Evolutionary conservation across 768 basidiomycete species (phyloP).

Genomic region (Tylopilus vinaceipallidus): DNA sequence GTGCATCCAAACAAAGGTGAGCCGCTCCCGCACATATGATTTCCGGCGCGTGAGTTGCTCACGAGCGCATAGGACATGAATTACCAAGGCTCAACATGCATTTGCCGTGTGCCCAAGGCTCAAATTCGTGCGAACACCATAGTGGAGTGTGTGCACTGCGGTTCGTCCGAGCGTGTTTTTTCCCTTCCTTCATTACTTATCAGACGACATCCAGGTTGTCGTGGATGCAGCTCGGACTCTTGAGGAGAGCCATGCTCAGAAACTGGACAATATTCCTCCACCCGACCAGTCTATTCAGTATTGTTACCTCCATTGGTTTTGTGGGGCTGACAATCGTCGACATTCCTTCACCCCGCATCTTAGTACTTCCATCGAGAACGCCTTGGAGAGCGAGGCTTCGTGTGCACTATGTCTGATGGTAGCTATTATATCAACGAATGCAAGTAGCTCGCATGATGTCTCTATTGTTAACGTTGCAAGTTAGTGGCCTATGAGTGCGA

Average conservation of each 20-base stretch:
- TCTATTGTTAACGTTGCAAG: neutral
- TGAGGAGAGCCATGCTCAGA: slow-evolving; percentile 30
- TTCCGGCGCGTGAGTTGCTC: too few species aligned
- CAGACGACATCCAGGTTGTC: slow-evolving; percentile 58
- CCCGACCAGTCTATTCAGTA: neutral
- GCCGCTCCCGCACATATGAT: slow-evolving; percentile 15
- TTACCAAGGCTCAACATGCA: slow-evolving; percentile 96
- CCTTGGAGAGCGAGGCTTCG: neutral
- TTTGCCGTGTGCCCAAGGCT: slow-evolving; percentile 95
- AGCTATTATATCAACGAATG: neutral
- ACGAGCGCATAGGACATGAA: slow-evolving; percentile 83
- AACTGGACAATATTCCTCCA: neutral
- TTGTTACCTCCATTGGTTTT: neutral
- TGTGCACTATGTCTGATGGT: slow-evolving; percentile 3
- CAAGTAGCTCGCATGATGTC: neutral
- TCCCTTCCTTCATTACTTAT: slow-evolving; percentile 9
- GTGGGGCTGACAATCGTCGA: neutral
- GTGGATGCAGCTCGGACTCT: slow-evolving; percentile 89
- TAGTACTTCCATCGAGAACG: neutral
- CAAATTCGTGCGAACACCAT: slow-evolving; percentile 86
- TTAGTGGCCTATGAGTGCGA: too few species aligned
- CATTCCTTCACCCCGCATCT: neutral
- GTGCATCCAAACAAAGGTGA: slow-evolving; percentile 91
- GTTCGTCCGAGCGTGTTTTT: slow-evolving; percentile 46
- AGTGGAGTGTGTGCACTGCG: slow-evolving; percentile 97